Conservation (phyloP, 108 stramenopile species). For the Nannochloropsis granulata region DNA sequence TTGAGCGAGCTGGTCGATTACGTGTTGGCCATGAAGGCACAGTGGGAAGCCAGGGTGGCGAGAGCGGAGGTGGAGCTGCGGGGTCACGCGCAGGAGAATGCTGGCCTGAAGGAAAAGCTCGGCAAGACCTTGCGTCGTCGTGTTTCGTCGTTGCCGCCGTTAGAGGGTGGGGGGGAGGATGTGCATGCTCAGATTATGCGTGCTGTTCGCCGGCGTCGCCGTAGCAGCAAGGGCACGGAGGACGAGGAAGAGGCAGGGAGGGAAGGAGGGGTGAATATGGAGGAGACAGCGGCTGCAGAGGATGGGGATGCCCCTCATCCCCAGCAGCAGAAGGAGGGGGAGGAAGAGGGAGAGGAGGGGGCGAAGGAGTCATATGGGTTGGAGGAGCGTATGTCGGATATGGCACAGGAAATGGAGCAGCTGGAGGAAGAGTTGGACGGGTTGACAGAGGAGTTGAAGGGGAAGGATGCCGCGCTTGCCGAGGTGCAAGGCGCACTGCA, state of each 20-base stretch:
- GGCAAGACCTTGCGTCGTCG: not conserved
- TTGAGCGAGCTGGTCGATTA: not conserved
- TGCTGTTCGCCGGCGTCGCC: not conserved
- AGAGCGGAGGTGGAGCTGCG: not conserved
- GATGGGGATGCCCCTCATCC: not conserved
- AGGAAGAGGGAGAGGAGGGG: not conserved
- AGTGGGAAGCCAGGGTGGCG: not conserved
- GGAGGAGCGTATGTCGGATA: not conserved
- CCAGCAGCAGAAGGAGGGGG: not conserved
- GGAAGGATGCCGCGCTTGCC: constrained; percentile 2
- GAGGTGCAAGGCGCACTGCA: not conserved
- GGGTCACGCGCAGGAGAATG: not conserved
- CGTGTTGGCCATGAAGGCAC: not conserved
- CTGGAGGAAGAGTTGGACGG: not conserved
- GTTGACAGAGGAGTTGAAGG: constrained; percentile 4
- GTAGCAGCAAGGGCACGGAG: too few species aligned
- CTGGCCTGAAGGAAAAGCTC: not conserved
- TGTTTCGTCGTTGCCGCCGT: not conserved
- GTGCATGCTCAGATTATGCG: not conserved
- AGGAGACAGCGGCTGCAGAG: not conserved
- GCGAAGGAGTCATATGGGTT: not conserved
- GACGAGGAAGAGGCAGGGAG: not conserved
- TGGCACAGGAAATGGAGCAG: not conserved
- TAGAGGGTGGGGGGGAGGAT: not conserved
- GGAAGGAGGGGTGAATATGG: not conserved